Evolutionary conservation across 2,329 filamentous ascomycete genomes (phyloP).

Genomic region (Monosporascus sp.): DNA sequence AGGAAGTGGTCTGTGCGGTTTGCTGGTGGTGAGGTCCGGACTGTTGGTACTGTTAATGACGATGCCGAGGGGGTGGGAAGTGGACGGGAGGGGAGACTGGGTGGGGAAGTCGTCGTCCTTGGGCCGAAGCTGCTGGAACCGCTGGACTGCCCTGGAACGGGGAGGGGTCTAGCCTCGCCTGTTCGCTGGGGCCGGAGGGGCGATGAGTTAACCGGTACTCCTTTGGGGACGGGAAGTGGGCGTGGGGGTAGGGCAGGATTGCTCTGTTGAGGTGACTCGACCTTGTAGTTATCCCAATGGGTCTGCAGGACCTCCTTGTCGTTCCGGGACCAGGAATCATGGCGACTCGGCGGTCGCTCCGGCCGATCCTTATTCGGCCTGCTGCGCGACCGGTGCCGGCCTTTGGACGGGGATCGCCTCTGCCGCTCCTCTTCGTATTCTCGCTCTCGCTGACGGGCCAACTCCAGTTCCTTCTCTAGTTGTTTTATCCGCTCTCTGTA

Average conservation of each 20-base stretch:
- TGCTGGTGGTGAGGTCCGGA: neutral
- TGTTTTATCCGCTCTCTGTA: constrained; percentile 70
- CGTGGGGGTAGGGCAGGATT: constrained; percentile 25
- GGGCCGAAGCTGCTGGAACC: constrained; percentile 9
- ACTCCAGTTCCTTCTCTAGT: constrained; percentile 67
- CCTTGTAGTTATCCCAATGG: constrained; percentile 38
- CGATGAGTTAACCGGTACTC: constrained; percentile 24
- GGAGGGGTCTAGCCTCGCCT: constrained; percentile 47
- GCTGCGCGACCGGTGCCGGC: constrained; percentile 37
- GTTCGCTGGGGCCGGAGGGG: constrained; percentile 32
- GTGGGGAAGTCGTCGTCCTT: constrained; percentile 23
- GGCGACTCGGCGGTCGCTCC: constrained; percentile 43
- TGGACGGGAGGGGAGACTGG: constrained; percentile 16
- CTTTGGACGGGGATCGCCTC: constrained; percentile 38
- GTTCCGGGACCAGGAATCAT: constrained; percentile 60
- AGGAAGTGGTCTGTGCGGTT: constrained; percentile 50
- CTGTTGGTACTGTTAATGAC: neutral
- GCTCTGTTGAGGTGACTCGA: constrained; percentile 2
- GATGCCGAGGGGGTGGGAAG: constrained; percentile 20
- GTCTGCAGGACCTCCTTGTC: constrained; percentile 61
- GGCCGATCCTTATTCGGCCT: constrained; percentile 26
- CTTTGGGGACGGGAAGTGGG: constrained; percentile 37
- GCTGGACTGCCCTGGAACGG: constrained; percentile 34
- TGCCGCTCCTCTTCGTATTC: constrained; percentile 57
- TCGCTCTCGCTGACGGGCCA: constrained; percentile 57